Conservation (phyloP, 495 filamentous ascomycete species). For the Neurospora sublineolata region DNA sequence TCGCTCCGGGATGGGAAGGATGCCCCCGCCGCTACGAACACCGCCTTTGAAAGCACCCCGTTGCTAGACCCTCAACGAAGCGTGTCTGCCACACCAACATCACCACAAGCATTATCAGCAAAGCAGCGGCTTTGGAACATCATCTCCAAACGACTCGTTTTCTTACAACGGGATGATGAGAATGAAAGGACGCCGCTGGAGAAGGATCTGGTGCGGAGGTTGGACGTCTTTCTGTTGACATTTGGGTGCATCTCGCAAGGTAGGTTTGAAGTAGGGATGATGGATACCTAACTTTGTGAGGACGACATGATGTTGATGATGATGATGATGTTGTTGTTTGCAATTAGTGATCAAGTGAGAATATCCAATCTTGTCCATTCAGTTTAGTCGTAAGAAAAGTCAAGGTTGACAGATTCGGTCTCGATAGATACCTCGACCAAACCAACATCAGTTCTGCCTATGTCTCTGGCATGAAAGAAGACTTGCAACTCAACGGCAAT, state of each 20-base stretch:
- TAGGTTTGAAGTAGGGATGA: constrained; percentile 1
- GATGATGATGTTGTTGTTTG: background rate
- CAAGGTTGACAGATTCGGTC: background rate
- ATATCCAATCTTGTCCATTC: background rate
- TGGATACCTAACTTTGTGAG: background rate
- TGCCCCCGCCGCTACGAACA: background rate
- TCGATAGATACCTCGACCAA: constrained; percentile 23
- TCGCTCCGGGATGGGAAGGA: background rate
- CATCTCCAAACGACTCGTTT: background rate
- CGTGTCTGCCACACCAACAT: background rate
- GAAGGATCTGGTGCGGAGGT: constrained; percentile 25
- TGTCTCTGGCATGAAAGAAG: constrained; percentile 34
- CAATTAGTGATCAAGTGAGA: constrained; percentile 23
- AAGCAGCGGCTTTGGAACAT: background rate
- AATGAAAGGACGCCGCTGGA: constrained; percentile 17
- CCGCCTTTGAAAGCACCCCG: background rate
- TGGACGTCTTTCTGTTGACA: constrained; percentile 32
- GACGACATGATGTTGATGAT: background rate
- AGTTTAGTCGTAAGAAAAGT: background rate
- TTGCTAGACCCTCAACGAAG: background rate
- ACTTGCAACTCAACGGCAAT: constrained; percentile 27
- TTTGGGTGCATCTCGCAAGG: constrained; percentile 33
- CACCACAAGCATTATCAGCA: background rate
- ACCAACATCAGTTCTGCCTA: constrained; percentile 35
- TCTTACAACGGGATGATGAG: background rate